Conservation (phyloP, 148 eudicot species). For the Chenopodium formosanum region DNA sequence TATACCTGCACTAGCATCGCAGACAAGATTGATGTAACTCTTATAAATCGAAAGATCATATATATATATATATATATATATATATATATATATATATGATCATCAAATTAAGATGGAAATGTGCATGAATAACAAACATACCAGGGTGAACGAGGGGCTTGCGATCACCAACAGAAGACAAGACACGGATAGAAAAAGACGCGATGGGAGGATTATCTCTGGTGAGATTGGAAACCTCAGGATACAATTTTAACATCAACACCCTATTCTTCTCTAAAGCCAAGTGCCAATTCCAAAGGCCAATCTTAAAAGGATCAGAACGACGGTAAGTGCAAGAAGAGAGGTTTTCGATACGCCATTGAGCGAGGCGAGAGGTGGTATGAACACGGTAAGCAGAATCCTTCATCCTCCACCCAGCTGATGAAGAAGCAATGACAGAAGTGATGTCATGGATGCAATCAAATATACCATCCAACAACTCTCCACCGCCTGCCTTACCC, state of each 20-base stretch:
- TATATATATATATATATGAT: no score
- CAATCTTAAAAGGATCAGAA: slow-evolving; percentile 79
- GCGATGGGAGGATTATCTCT: slow-evolving; percentile 82
- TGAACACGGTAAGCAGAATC: slow-evolving; percentile 65
- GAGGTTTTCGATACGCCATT: slow-evolving; percentile 74
- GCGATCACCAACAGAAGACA: slow-evolving; percentile 56
- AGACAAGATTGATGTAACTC: background rate
- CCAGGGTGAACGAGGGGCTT: slow-evolving; percentile 82
- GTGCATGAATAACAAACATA: slow-evolving; percentile 2
- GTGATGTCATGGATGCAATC: slow-evolving; percentile 81
- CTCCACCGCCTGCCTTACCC: slow-evolving; percentile 57
- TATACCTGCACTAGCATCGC: slow-evolving; percentile 45
- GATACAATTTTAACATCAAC: slow-evolving; percentile 65
- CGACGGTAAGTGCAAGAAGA: slow-evolving; percentile 68
- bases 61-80: no score
- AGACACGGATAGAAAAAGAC: slow-evolving; percentile 62
- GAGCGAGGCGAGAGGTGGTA: slow-evolving; percentile 78
- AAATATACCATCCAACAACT: slow-evolving; percentile 49
- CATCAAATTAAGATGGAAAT: no score
- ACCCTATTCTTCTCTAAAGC: slow-evolving; percentile 71
- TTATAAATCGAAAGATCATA: background rate
- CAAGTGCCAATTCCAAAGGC: slow-evolving; percentile 86
- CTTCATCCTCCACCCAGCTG: slow-evolving; percentile 34
- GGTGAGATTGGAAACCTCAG: slow-evolving; percentile 59
- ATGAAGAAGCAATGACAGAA: slow-evolving; percentile 31